Evolutionary conservation across 108 stramenopile genomes (phyloP), one percentile per base, ranked within the genome.

Genomic region (Fistulifera pelliculosa): DNA sequence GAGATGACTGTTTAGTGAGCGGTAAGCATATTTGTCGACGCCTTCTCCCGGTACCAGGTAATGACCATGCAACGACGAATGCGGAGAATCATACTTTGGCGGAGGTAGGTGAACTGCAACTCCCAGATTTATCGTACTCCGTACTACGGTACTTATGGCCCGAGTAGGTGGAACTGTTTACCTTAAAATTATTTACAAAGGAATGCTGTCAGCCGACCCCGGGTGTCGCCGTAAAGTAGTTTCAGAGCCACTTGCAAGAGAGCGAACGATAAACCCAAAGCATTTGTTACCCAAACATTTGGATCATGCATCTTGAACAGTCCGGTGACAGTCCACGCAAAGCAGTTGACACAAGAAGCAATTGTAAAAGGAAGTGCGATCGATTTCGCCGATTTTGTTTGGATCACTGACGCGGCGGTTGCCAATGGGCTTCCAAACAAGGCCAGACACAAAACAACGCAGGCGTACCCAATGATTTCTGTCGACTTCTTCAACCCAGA

Each of bases 21-120:
- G 80, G 87, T 48, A 83, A 74, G 40, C 11, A 11, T 13, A 41
- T 41, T 11, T 41, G 11, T 27, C 18, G 35, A 70, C 87, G 2
- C 67, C 82, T 15, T 96, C 95, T 74, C 79, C 85, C 58, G 60
- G 95, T 13, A 74, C 87, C 61, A 73, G 94, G 45, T 54, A 73
- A 16, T 90, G 85, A 48, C 74, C 70, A 60, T 96, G 96, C 72
- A 63, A 69, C 24, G 97, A 94, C 28, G 60, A 52, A 14, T 79
- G 73, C 27, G 77, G 78, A 4, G 64, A 63, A 38, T 43, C 65
- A 24, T 82, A 87, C 18, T 99, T 83, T 62, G 60, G 97, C 41
- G 77, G 87, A n/a, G 10, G 91, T 90, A 10, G 96, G 98, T 27
- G 94, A 94, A 63, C 87, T 85, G 76, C 59, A 68, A 11, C 68